Conservation (phyloP, 208 protist species). For the Acanthamoeba lenticulata region DNA sequence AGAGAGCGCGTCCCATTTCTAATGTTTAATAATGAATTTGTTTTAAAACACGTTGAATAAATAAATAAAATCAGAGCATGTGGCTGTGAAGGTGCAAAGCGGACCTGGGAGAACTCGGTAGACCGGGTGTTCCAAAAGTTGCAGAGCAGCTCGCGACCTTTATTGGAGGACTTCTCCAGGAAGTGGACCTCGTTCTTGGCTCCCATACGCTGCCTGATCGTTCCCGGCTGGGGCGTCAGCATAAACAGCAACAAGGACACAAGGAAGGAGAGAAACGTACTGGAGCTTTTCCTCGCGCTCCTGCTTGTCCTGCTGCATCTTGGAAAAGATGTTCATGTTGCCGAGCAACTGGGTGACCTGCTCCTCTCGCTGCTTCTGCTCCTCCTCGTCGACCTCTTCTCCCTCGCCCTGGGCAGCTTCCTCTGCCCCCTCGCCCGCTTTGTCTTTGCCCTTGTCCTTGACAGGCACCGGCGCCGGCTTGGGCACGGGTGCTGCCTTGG, state of each 20-base stretch:
- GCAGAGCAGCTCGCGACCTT: constrained; percentile 34
- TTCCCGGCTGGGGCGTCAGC: not conserved
- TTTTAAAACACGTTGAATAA: too few species aligned
- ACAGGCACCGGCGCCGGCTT: not conserved
- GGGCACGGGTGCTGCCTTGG: too few species aligned
- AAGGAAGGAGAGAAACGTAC: not conserved
- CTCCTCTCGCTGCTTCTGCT: not conserved
- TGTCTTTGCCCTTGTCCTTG: not conserved
- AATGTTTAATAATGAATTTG: too few species aligned
- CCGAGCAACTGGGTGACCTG: not conserved
- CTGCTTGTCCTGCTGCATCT: constrained; percentile 39
- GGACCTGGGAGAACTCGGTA: not conserved
- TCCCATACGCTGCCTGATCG: constrained; percentile 23
- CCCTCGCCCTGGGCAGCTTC: too few species aligned
- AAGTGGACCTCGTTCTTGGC: constrained; percentile 67
- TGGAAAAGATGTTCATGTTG: constrained; percentile 55
- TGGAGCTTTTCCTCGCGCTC: not conserved
- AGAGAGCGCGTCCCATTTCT: constrained; percentile 39
- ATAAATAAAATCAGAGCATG: not conserved
- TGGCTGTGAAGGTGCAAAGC: not conserved
- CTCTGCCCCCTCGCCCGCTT: not conserved
- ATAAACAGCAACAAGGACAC: not conserved
- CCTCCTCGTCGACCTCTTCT: not conserved
- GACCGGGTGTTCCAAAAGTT: constrained; percentile 15
- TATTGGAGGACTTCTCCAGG: constrained; percentile 59